These are phyloP conservation scores for Salvia hispanica DNA, from an alignment of 257 asterid genomes.

Conservation along the genomic window DNA sequence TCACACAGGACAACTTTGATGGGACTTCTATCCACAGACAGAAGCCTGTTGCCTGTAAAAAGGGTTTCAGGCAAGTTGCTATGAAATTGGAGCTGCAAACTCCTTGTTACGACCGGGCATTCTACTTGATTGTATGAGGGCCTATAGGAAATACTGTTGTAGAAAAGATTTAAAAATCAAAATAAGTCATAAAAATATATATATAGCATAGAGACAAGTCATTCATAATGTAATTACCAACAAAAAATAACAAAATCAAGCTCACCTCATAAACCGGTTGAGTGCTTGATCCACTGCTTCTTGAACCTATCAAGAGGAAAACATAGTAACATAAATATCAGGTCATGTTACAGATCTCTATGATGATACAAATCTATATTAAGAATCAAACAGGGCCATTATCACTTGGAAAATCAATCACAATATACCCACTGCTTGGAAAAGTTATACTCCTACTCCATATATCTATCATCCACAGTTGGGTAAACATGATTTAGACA, in stretches of 20 bases:
- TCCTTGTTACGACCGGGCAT: constrained; percentile 39
- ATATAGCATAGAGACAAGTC: not conserved
- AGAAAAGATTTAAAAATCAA: not conserved
- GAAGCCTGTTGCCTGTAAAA: constrained; percentile 60
- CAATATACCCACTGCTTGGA: not conserved
- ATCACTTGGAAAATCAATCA: not conserved
- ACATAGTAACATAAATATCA: constrained; percentile 17
- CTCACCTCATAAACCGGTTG: constrained; percentile 49
- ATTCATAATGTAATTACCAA: not conserved
- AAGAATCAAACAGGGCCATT: not conserved
- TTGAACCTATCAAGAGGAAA: constrained; percentile 55
- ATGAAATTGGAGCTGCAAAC: constrained; percentile 54
- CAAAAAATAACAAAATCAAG: constrained; percentile 9
- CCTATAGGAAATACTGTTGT: constrained; percentile 36
- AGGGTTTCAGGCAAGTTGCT: constrained; percentile 47
- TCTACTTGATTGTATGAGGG: constrained; percentile 41
- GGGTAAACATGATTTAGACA: not conserved
- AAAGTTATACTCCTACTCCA: not conserved
- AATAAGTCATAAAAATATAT: not conserved
- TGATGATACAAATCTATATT: not conserved
- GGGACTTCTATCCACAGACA: constrained; percentile 36
- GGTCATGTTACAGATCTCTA: constrained; percentile 12
- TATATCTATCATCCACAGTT: not conserved
- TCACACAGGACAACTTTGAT: constrained; percentile 53
- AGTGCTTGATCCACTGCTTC: constrained; percentile 59